Percentiles rank a stretch among this genome's conserved stretches.
phyloP scores from a whole-genome alignment of 2,329 filamentous ascomycete species.

The Hymenoscyphus repandus region DNA sequence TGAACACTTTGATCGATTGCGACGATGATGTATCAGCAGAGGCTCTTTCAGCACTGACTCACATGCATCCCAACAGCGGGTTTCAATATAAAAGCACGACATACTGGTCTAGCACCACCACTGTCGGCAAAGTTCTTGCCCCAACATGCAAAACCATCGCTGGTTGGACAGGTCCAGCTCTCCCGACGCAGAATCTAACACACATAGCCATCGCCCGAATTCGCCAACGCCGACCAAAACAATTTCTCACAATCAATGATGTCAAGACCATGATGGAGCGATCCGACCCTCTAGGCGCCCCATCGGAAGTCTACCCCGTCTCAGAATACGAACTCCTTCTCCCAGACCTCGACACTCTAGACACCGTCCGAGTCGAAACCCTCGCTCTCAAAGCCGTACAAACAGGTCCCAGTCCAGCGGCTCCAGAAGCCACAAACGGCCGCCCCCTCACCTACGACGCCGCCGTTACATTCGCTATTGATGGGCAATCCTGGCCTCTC shows the following conservation, averaged over 20 bases:
- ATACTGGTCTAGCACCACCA: constrained; percentile 68
- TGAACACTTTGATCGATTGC: constrained; percentile 73
- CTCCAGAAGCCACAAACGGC: constrained; percentile 11
- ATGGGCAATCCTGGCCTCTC: constrained; percentile 58
- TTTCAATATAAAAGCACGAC: constrained; percentile 76
- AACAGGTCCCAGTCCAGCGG: constrained; percentile 20
- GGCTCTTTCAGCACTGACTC: constrained; percentile 60
- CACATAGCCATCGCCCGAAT: constrained; percentile 67
- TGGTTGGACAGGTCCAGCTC: constrained; percentile 70
- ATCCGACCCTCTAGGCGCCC: constrained; percentile 64
- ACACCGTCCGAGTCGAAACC: constrained; percentile 65
- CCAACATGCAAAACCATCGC: constrained; percentile 66
- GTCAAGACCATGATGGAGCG: constrained; percentile 61
- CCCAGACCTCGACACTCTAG: constrained; percentile 47
- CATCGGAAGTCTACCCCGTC: constrained; percentile 57
- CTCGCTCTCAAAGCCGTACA: constrained; percentile 51
- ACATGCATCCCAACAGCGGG: constrained; percentile 63
- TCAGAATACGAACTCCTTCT: constrained; percentile 60
- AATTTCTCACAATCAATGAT: constrained; percentile 52
- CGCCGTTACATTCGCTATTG: constrained; percentile 57
- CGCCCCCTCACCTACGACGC: constrained; percentile 52
- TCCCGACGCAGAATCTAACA: constrained; percentile 60
- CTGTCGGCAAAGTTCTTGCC: constrained; percentile 71
- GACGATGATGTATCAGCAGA: constrained; percentile 64
- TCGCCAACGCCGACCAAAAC: constrained; percentile 52